Base-by-base conservation (phyloP, 805 yeast species). In the Clavispora carvajalis region DNA sequence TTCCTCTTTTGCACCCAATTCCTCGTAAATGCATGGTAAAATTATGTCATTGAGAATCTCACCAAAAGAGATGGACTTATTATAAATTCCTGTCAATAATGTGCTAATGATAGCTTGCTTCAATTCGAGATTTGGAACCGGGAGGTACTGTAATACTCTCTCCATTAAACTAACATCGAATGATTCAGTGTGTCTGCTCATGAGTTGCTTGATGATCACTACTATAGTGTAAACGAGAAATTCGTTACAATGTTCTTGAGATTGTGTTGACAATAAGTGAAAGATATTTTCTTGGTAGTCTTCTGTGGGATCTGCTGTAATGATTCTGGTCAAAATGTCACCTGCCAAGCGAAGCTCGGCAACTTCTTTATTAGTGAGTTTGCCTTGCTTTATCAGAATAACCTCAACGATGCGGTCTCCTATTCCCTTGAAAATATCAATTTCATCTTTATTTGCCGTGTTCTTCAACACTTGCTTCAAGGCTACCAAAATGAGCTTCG, bases 61-160 rank as follows among this genome's bases (percentile, higher is more conserved):
- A 3, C 74, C 58, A 9, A 80, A 60, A 18, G 75, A 52, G 7
- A 54, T 51, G 7, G 82, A 78, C 37, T 71, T 73, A 47, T 75
- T 79, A 57, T 79, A 82, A 22, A 81, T 60, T 0, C 81, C 79
- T 2, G 83, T 70, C 9, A 79, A 71, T 33, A 84, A 57, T 17
- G 82, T 77, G 6, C 79, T 71, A 23, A 81, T 65, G 1, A 83
- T 72, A n/a, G 76, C 65, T 56, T 79, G 78, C 45, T 82, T 79
- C 37, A 80, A 67, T n/a, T 69, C 74, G 30, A 82, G 64, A 42
- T 71, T 73, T 3, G 53, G 42, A 13, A 59, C 53, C 3, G 53
- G 49, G 10, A 60, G 52, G 53, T 60, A 62, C 12, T 43, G 28
- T 30, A 41, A 49, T 44, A 40, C 48, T 38, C 15, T 34, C 35